Evolutionary conservation across 148 eudicot genomes (phyloP).

Genomic region (Agrostemma githago): DNA sequence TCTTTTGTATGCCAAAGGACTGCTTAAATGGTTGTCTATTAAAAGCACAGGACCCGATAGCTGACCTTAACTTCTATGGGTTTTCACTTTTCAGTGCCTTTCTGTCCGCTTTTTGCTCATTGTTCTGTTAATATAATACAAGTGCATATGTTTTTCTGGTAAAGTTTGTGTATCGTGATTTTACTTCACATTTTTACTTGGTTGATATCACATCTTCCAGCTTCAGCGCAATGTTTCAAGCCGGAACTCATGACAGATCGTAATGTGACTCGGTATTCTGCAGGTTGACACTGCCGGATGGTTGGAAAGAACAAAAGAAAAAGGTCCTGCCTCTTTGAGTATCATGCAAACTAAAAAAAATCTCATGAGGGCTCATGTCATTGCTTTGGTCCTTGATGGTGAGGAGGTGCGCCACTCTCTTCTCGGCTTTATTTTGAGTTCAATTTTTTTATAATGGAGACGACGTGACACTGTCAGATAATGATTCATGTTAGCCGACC

Average conservation of each 20-base stretch:
- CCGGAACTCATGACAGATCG: neutral
- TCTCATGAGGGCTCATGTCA: constrained; percentile 94
- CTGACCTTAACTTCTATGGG: neutral
- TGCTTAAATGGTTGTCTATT: neutral
- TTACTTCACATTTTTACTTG: neutral
- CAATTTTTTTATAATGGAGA: too few species aligned
- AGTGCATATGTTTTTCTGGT: neutral
- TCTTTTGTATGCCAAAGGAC: neutral
- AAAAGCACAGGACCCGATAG: neutral
- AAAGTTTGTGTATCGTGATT: neutral
- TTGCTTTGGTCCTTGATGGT: constrained; percentile 93
- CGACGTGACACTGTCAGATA: too few species aligned
- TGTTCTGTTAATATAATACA: neutral
- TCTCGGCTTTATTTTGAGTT: neutral
- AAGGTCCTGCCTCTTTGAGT: constrained; percentile 88
- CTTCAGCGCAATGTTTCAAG: neutral
- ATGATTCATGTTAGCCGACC: too few species aligned
- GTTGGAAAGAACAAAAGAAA: constrained; percentile 91
- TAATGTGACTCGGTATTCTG: neutral
- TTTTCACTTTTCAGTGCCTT: neutral
- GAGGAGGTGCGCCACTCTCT: constrained; percentile 61
- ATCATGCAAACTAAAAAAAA: constrained; percentile 93
- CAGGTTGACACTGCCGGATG: constrained; percentile 99
- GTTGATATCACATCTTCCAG: neutral
- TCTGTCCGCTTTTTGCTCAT: neutral